A percentile compares a stretch with the other conserved stretches of the same genome.
Evolutionary conservation across 768 basidiomycete genomes (phyloP).

Genomic region (Hydnomerulius pinastri): DNA sequence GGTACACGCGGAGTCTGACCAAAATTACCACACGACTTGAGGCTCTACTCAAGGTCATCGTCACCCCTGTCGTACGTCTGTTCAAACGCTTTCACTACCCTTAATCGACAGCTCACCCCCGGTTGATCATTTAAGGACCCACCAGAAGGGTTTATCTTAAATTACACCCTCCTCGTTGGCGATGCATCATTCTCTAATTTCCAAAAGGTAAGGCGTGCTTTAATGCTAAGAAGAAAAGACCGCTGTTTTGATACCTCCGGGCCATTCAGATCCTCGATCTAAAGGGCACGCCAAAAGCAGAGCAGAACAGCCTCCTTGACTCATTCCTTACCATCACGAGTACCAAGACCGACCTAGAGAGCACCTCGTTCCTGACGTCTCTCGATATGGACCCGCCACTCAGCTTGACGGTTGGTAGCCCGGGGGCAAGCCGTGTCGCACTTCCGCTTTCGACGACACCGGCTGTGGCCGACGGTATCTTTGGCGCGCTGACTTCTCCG

Average conservation of each 20-base stretch:
- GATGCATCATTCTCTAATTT: constrained; percentile 97
- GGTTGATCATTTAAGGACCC: constrained; percentile 62
- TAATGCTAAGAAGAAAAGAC: not conserved
- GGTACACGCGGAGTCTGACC: constrained; percentile 80
- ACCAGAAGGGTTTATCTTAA: constrained; percentile 90
- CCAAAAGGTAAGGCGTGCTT: constrained; percentile 75
- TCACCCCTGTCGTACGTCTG: constrained; percentile 80
- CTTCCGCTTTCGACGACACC: constrained; percentile 43
- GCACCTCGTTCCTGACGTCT: constrained; percentile 88
- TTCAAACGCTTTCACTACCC: not conserved
- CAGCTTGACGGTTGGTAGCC: constrained; percentile 60
- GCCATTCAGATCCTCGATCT: constrained; percentile 82
- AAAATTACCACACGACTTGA: constrained; percentile 84
- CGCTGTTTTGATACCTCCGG: constrained; percentile 11
- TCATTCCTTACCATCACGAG: constrained; percentile 92
- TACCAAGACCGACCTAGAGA: constrained; percentile 84
- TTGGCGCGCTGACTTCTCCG: constrained; percentile 59
- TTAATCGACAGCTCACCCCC: not conserved
- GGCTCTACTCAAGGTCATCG: constrained; percentile 91
- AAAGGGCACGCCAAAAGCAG: constrained; percentile 84
- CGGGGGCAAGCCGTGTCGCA: constrained; percentile 61
- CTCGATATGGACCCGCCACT: constrained; percentile 93
- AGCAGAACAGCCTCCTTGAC: constrained; percentile 90
- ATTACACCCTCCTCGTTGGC: constrained; percentile 92
- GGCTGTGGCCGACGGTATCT: constrained; percentile 53